phyloP scores from a whole-genome alignment of 768 basidiomycete species.

The Trametes sanguinea region DNA sequence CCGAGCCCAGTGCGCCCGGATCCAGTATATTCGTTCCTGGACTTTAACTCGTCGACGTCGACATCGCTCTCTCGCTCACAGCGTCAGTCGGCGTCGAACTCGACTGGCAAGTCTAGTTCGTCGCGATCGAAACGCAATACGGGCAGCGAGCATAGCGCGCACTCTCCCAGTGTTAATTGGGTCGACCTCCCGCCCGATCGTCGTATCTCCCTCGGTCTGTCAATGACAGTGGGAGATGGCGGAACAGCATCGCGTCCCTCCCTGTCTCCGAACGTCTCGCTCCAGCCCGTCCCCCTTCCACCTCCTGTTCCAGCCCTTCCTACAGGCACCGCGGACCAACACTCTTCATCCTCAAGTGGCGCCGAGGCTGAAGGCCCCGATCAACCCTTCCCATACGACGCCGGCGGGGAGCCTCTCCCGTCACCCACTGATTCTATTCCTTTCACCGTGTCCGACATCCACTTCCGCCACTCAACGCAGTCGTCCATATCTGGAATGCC shows the following conservation, averaged over 20 bases:
- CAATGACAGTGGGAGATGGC: slow-evolving; percentile 30
- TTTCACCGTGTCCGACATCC: slow-evolving; percentile 38
- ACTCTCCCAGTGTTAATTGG: slow-evolving; percentile 14
- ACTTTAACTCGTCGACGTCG: slow-evolving; percentile 29
- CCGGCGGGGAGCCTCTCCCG: slow-evolving; percentile 24
- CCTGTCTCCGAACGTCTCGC: slow-evolving; percentile 26
- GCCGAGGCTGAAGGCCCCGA: slow-evolving; percentile 19
- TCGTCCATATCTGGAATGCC: slow-evolving; percentile 26
- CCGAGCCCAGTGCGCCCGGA: slow-evolving; percentile 14
- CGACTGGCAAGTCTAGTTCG: slow-evolving; percentile 24
- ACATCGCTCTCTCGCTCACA: slow-evolving; percentile 27
- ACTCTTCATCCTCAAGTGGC: slow-evolving; percentile 6
- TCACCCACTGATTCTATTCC: slow-evolving; percentile 41
- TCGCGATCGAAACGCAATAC: slow-evolving; percentile 25
- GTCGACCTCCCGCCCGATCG: slow-evolving; percentile 24
- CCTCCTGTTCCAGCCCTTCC: slow-evolving; percentile 18
- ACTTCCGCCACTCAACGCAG: slow-evolving; percentile 38
- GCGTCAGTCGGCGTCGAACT: slow-evolving; percentile 23
- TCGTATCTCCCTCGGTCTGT: slow-evolving; percentile 31
- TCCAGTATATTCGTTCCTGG: slow-evolving; percentile 31
- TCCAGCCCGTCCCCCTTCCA: slow-evolving; percentile 29
- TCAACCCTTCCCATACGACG: slow-evolving; percentile 22
- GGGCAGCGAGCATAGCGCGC: slow-evolving; percentile 19
- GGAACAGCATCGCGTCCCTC: slow-evolving; percentile 30
- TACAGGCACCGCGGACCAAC: neutral